Conservation (phyloP, 306 rosid genomes). For the Purshia tridentata region DNA sequence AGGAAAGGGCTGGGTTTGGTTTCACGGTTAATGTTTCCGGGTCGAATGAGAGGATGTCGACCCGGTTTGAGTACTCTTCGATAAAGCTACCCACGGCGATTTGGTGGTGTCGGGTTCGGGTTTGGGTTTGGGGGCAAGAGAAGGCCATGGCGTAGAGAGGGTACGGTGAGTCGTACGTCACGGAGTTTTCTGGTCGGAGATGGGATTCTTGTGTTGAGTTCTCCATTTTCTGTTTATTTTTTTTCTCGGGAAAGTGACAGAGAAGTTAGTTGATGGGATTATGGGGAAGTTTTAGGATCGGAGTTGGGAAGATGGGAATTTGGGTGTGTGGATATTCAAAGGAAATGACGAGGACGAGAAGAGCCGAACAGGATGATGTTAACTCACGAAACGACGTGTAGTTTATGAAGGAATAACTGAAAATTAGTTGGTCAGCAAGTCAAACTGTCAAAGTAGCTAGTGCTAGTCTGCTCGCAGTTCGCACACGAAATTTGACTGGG, state of each 20-base stretch:
- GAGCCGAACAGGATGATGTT: background rate
- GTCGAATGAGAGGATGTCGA: constrained; percentile 81
- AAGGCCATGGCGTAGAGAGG: constrained; percentile 77
- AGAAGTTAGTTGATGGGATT: background rate
- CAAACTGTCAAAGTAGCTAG: background rate
- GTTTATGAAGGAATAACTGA: background rate
- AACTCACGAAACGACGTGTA: background rate
- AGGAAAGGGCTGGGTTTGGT: constrained; percentile 67
- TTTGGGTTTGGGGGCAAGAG: constrained; percentile 43
- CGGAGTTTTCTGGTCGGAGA: constrained; percentile 57
- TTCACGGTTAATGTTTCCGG: constrained; percentile 54
- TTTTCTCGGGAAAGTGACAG: constrained; percentile 12
- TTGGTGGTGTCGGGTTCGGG: constrained; percentile 29
- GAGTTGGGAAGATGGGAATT: background rate
- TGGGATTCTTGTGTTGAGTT: constrained; percentile 66
- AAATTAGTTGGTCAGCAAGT: constrained; percentile 5
- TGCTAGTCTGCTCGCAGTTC: background rate
- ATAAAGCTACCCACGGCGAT: constrained; percentile 89
- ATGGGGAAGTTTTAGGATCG: background rate
- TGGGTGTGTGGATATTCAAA: background rate
- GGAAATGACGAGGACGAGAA: background rate
- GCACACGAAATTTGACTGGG: constrained; percentile 5
- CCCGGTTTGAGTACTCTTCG: constrained; percentile 77
- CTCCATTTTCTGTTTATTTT: constrained; percentile 42
- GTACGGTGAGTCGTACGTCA: constrained; percentile 69